Evolutionary conservation across 495 filamentous ascomycete genomes (phyloP), one percentile per base, ranked within the genome.

Genomic region (Xylaria acuta): DNA sequence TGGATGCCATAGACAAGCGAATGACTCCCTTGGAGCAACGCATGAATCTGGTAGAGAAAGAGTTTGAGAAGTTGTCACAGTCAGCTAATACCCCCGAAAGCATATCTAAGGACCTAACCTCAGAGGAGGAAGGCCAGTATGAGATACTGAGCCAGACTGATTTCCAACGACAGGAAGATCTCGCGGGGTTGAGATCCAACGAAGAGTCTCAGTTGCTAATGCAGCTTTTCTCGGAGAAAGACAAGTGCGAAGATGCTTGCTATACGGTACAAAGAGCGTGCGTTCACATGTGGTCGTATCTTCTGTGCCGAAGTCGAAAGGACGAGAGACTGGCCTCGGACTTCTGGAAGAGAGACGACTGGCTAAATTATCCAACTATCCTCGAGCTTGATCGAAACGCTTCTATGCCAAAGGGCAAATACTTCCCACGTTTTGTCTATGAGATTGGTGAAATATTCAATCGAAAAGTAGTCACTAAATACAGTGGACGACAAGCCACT

Each of bases 391-490:
- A 72, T 34, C 62, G 51, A 38, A 65, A 41, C 51, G 25, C 45
- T 32, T 8, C 62, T 18, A 67, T 65, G 63, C 59, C 70, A 25
- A 67, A 58, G 53, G 70, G 51, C 53, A 72, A 60, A 60, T 66
- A 65, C 36, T 72, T 72, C 7, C 70, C 70, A 27, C 70, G 70
- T 25, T 72, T 49, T 25, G 40, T 72, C 51, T 72, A 72, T 56
- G 70, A 72, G 41, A 67, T 72, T 45, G 70, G 70, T 41, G 63
- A 72, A 25, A 67, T 72, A 27, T 72, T 72, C 53, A 72, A 67
- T 53, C 59, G 69, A 8, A 71, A 58, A 38, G 60, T 54, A 5
- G 69, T 71, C 38, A 64, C 60, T 18, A 58, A 65, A 41, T 54
- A 71, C 62, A 64, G 32, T 60, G 69, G 69, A 40, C 45, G 62